A percentile compares a stretch with the other conserved stretches of the same genome.
Conservation (phyloP, 768 basidiomycete genomes). For the Boletus patriciae region DNA sequence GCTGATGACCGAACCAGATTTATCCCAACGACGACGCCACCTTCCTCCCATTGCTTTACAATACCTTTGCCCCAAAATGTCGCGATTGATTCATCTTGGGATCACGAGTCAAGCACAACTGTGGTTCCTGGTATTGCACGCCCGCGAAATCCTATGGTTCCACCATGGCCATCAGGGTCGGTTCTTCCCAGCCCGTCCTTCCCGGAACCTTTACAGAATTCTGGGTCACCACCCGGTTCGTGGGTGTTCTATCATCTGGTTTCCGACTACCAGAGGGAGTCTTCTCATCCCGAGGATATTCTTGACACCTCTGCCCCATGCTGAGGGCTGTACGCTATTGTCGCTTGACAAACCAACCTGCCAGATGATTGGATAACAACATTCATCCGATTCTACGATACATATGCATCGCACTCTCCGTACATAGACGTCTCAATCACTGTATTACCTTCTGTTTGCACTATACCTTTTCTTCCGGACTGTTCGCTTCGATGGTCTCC, state of each 20-base stretch:
- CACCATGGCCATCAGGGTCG: constrained; percentile 3
- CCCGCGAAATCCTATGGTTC: neutral
- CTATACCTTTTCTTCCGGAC: neutral
- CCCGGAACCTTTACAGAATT: neutral
- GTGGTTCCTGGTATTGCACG: neutral
- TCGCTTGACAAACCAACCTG: constrained; percentile 2
- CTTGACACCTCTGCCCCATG: neutral
- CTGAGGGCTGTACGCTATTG: constrained; percentile 5
- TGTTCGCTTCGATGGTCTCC: neutral
- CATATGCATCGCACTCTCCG: neutral
- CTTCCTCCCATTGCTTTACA: constrained; percentile 1
- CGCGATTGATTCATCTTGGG: neutral
- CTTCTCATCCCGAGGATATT: neutral
- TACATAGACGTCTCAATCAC: neutral
- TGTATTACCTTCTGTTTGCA: neutral
- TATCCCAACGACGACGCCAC: neutral
- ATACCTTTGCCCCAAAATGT: neutral
- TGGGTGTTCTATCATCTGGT: neutral
- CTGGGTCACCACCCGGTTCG: neutral
- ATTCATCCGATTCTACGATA: neutral
- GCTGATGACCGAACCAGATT: constrained; percentile 1
- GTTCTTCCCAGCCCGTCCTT: neutral
- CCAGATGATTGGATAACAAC: constrained; percentile 1
- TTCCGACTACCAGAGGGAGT: constrained; percentile 2
- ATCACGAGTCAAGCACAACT: neutral